Base-by-base conservation (phyloP, 2,329 filamentous ascomycete genomes). In the Pestalotiopsis sp. region DNA sequence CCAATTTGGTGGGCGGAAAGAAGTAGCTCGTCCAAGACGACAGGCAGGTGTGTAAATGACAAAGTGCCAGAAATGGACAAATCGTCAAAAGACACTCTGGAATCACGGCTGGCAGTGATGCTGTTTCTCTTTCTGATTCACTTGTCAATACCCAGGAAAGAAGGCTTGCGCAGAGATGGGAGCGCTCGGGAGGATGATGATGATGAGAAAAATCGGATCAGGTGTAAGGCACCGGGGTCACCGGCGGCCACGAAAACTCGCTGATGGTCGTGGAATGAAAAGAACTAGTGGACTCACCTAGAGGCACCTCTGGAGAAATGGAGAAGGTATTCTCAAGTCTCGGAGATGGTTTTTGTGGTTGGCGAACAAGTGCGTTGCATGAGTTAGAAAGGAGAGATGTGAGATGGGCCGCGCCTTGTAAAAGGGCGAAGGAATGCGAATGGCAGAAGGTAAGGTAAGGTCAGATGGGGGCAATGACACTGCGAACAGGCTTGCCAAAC, bases 191-290 rank as follows among this genome's bases (percentile, higher is more conserved):
- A 12, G 57, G 23, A 36, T 56, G 63, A 56, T 66, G 63, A 52
- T 52, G 45, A 17, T n/a, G 45, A 52, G 45, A 58, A 66, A 66
- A 58, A 66, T 56, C 39, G 63, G 49, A 58, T 58, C 41, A 56
- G 63, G 63, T 66, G 63, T 66, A 66, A 66, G 49, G 63, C 25
- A 7, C 25, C 63, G 63, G 63, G 14, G 14, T 27, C 31, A 57
- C 36, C 63, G 63, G 63, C 31, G 27, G 39, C 25, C 36, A 66
- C 31, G 63, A 66, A 23, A 57, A 57, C 20, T 36, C 14, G n/a
- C 39, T 12, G 41, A 39, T 20, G 5, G 36, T 38, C 14, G 36
- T 11, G n/a, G 38, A 14, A 39, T 23, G 61, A 49, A 23, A 38
- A 23, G 20, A 62, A 62, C 14, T 20, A n/a, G 27, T 12, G 14